Evolutionary conservation across 2,329 filamentous ascomycete genomes (phyloP).

Genomic region (Emydomyces testavorans): DNA sequence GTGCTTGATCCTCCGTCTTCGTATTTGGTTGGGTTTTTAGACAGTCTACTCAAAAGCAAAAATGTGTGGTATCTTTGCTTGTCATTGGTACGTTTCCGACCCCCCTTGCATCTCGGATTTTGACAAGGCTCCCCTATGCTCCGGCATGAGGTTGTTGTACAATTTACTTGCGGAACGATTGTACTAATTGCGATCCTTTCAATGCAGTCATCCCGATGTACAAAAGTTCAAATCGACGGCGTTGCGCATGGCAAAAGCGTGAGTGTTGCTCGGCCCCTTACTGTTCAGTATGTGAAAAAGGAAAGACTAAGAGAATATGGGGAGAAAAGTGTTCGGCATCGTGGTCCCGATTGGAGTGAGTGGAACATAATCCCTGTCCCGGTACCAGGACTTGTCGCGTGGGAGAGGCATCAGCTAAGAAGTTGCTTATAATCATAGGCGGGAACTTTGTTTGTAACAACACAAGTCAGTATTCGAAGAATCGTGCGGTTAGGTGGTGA

Average conservation of each 20-base stretch:
- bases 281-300: background rate
- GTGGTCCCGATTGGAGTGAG: constrained; percentile 98
- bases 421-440: constrained; percentile 43
- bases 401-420: background rate
- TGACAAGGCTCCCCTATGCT: constrained; percentile 1
- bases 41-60: constrained; percentile 30
- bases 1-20: constrained; percentile 18
- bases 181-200: background rate
- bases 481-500: constrained; percentile 2
- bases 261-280: constrained; percentile 34
- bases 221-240: constrained; percentile 93
- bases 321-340: constrained; percentile 70
- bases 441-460: constrained; percentile 81
- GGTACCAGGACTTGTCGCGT: background rate
- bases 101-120: constrained; percentile 12
- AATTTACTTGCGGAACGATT: background rate
- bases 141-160: background rate
- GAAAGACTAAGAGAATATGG: constrained; percentile 1
- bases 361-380: constrained; percentile 23
- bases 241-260: constrained; percentile 88
- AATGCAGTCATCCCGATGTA: constrained; percentile 68
- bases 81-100: constrained; percentile 59
- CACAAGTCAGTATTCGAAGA: constrained; percentile 57
- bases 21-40: constrained; percentile 19
- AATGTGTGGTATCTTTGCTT: constrained; percentile 97